A percentile compares a stretch with the other conserved stretches of the same genome.
phyloP scores from a whole-genome alignment of 2,329 filamentous ascomycete genomes.

The Stagonosporopsis tanaceti region DNA sequence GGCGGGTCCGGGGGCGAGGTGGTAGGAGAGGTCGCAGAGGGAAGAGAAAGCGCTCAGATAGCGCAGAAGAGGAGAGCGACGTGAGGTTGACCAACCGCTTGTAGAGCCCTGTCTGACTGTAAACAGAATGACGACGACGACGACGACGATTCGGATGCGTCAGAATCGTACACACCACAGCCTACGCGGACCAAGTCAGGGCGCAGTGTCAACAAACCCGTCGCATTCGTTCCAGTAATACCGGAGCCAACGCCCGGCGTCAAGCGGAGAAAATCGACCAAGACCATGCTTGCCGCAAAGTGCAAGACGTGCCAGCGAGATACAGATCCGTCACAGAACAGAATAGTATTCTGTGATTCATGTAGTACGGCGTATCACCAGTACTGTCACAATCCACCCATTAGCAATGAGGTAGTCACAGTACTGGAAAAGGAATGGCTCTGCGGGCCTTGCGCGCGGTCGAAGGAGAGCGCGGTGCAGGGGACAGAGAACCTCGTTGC shows the following conservation, averaged over 20 bases:
- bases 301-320: slow-evolving; percentile 78
- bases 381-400: slow-evolving; percentile 78
- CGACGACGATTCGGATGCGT: slow-evolving; percentile 50
- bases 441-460: slow-evolving; percentile 66
- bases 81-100: slow-evolving; percentile 30
- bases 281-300: slow-evolving; percentile 60
- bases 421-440: slow-evolving; percentile 75
- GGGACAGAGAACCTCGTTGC: slow-evolving; percentile 50
- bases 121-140: slow-evolving; percentile 35
- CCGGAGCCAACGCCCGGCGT: slow-evolving; percentile 56
- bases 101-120: slow-evolving; percentile 24
- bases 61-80: slow-evolving; percentile 45
- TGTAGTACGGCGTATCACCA: slow-evolving; percentile 85
- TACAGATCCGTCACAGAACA: slow-evolving; percentile 75
- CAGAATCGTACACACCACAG: slow-evolving; percentile 60
- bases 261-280: slow-evolving; percentile 67
- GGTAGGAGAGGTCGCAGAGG: slow-evolving; percentile 48
- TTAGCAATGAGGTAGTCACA: slow-evolving; percentile 72
- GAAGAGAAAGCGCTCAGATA: slow-evolving; percentile 51
- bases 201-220: slow-evolving; percentile 72
- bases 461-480: slow-evolving; percentile 41
- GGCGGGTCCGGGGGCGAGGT: slow-evolving; percentile 44
- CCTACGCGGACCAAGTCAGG: slow-evolving; percentile 79
- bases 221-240: slow-evolving; percentile 67
- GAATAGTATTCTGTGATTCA: slow-evolving; percentile 85